phyloP scores from a whole-genome alignment of 345 rosid genomes.

The Citrus hindsii region DNA sequence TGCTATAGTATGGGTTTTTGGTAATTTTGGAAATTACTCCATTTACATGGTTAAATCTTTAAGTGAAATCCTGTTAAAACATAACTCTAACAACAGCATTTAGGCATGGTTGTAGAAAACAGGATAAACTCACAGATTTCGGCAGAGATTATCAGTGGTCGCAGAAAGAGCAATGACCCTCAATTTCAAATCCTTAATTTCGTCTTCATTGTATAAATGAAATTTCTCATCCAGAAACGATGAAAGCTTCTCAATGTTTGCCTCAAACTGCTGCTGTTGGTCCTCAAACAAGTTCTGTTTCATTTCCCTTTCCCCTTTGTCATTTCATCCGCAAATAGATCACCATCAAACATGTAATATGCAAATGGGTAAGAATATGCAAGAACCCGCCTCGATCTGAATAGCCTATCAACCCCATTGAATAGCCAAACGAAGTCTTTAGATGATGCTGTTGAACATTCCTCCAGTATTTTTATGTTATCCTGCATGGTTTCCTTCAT shows the following conservation, averaged over 20 bases:
- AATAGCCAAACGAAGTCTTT: constrained; percentile 56
- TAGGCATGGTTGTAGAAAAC: neutral
- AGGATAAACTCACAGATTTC: constrained; percentile 29
- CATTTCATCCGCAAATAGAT: constrained; percentile 40
- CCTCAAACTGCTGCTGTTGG: constrained; percentile 45
- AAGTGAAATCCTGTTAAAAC: neutral
- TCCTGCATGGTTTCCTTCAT: constrained; percentile 30
- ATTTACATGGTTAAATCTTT: neutral
- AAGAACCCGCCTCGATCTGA: constrained; percentile 50
- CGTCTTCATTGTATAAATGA: constrained; percentile 17
- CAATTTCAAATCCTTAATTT: constrained; percentile 19
- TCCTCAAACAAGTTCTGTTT: constrained; percentile 40
- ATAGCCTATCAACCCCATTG: constrained; percentile 43
- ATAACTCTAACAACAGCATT: neutral
- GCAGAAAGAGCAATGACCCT: constrained; percentile 22
- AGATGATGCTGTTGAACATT: constrained; percentile 28
- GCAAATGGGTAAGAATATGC: constrained; percentile 58
- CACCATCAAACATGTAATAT: constrained; percentile 51
- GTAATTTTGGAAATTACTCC: neutral
- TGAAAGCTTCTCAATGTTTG: constrained; percentile 41
- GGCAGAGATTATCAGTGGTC: constrained; percentile 43
- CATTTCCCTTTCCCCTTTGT: constrained; percentile 31
- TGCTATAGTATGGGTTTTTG: neutral
- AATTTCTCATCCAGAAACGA: constrained; percentile 32
- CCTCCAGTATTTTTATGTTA: constrained; percentile 34